These are phyloP conservation scores for Vigna nakashimae DNA, from an alignment of 306 rosid species.

Conservation along the genomic window DNA sequence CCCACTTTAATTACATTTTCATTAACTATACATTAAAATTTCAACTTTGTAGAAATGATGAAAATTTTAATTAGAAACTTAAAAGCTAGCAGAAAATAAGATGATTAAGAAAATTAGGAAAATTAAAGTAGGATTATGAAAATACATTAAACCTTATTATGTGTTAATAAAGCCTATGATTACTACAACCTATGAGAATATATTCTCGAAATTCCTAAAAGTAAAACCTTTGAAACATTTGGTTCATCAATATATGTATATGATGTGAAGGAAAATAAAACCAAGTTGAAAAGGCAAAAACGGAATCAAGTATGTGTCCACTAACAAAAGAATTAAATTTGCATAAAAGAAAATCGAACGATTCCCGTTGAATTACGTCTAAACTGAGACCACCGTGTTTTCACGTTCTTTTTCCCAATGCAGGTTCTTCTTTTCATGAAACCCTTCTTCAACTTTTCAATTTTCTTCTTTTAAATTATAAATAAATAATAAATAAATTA, in stretches of 20 bases:
- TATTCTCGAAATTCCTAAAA: background rate
- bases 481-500: background rate
- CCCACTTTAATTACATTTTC: too few relatives aligned
- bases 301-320: conserved; percentile 45
- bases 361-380: background rate
- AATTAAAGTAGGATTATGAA: too few relatives aligned
- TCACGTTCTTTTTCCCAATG: conserved; percentile 1
- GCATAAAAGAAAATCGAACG: background rate
- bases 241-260: background rate
- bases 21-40: too few relatives aligned
- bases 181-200: background rate
- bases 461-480: conserved; percentile 3
- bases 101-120: too few relatives aligned
- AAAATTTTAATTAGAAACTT: too few relatives aligned
- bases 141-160: too few relatives aligned
- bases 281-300: background rate
- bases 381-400: background rate
- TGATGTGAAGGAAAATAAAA: background rate
- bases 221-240: background rate
- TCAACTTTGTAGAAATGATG: too few relatives aligned
- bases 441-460: background rate
- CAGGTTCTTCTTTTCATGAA: conserved; percentile 44
- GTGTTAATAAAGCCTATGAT: background rate
- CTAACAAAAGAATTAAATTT: background rate
- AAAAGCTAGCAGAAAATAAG: too few relatives aligned